Evolutionary conservation across 768 basidiomycete species (phyloP), one percentile per base, ranked within the genome.

Genomic region (Symmetrospora coprosmae): DNA sequence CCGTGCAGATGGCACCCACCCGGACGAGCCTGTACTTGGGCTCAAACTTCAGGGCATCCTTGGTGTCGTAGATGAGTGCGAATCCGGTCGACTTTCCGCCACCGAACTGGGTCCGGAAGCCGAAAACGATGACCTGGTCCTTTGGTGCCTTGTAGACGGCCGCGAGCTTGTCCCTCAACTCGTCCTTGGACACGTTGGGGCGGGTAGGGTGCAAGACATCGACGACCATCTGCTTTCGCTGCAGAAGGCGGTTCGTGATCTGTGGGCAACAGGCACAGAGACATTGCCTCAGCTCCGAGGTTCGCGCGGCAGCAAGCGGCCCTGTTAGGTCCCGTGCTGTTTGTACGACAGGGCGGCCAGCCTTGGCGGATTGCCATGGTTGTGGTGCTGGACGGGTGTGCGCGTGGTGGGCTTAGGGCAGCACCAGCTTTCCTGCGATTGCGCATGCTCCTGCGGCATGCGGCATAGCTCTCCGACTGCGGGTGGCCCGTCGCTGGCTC

Each of bases 51-150:
- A 80, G 87, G 60, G 86, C 80, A 58, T 80, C 82, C 79, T 94
- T 89, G 69, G 87, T 85, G 73, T 99, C 94, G 74, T 99, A 99
- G 69, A 99, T 89, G 75, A 97, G 76, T 46, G 84, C 92, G 74
- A 99, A 99, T 50, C 94, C 94, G 45, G 90, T 92, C 77, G 85
- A 90, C 71, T 84, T 80, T 73, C 92, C 94, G 74, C 94, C 94
- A 85, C 94, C 94, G 75, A 97, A 99, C 48, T 86, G 83, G 71
- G 92, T 96, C 74, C 81, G 78, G 75, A 97, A 83, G 65, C 94
- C 92, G 65, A 96, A 99, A 64, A 87, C 81, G 67, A 94, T 87
- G 53, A 97, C 86, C 60, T 87, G 85, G 64, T 76, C 76, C 75
- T 89, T 88, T 64, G 91, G 83, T 37, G 86, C 78, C 80, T 99